Base-by-base conservation (phyloP, 306 rosid genomes). In the Gastrolobium villosum region DNA sequence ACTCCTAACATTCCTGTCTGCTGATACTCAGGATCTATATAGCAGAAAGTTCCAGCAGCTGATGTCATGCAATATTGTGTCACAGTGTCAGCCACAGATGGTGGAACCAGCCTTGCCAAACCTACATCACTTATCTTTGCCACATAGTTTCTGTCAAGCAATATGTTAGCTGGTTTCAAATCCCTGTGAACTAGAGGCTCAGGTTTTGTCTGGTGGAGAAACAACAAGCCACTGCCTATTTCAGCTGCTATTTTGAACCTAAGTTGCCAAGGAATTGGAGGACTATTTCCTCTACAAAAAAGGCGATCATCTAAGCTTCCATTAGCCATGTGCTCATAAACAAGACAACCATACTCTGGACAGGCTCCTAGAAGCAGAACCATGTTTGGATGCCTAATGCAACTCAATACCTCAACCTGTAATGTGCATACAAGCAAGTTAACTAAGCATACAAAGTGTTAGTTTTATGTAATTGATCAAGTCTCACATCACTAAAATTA, bases 381-480 rank as follows among this genome's bases (percentile, higher is more conserved):
- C 88, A 85, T 85, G 83, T 85, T 85, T 31, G 86, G 88, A 74
- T 85, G 88, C 48, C 88, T 49, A 30, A 85, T 85, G 83, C 83
- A 73, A 44, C 88, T 81, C 41, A 85, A 65, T 39, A 81, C 83
- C 75, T 85, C 88, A 81, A 85, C 75, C 88, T 85, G 55, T 34
- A 43, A 62, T 10, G 30, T 14, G 14, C 52, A 72, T 40, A 2
- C 34, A 54, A 35, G 6, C 45, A 62, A 28, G 28, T 57, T 3
- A 62, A 62, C 46, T 62, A 36, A 62, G 40, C 20, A 56, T 34
- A 35, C 0, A 31, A 31, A 28, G 3, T 7, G 11, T 14, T 20
- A 20, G 26, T 20, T 20, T 0, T 39, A 1, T 37, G 30, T 13
- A 59, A 55, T 55, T 53, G 9, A 53, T 9, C 9, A 59, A 31